Base-by-base conservation (phyloP, 2,329 filamentous ascomycete genomes). In the Ceratocystis albifundus region DNA sequence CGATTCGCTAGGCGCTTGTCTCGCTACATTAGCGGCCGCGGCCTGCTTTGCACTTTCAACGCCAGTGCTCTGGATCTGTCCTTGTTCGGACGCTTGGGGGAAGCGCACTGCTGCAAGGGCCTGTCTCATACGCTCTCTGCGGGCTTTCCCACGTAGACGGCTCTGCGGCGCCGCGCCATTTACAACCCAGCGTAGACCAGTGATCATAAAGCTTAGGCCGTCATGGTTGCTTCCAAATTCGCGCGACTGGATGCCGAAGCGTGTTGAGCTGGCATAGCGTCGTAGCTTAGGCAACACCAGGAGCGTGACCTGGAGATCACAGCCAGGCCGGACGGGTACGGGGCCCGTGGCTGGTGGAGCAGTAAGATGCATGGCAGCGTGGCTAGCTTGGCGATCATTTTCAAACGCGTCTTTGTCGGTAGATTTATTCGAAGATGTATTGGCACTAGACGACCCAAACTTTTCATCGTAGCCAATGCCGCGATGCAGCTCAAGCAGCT, bases 191-290 rank as follows among this genome's bases (percentile, higher is more conserved):
- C 90, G 85, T 10, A 96, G 83, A 64, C 85, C 84, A 69, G 86
- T 80, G 61, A 99, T 84, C 81, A 88, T 90, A 76, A 89, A 97
- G 74, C 91, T 96, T 74, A 96, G 83, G 2, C 92, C 92, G 71
- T 96, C 91, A 72, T 96, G 91, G 30, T 77, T 80, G 28, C 81
- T 83, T 5, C 85, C 88, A 80, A 91, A 96, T 68, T 88, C 84
- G 32, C 91, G 85, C 70, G 89, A 95, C 70, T 85, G 86, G 66
- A 99, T 83, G 2, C 93, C 93, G 72, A 88, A 90, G 55, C 90
- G 83, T 0, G 88, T 88, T 0, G 85, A 88, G 4, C 86, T 84
- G 0, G 84, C 79, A 73, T 97, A 99, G 68, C 84, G 85, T 69
- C 90, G 82, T 2, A 99, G 78, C 0, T 84, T 80, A 0, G 93